A percentile compares a stretch with the other conserved stretches of the same genome.
phyloP scores from a whole-genome alignment of 1,284 basidiomycete species.

The Waitea zeae region DNA sequence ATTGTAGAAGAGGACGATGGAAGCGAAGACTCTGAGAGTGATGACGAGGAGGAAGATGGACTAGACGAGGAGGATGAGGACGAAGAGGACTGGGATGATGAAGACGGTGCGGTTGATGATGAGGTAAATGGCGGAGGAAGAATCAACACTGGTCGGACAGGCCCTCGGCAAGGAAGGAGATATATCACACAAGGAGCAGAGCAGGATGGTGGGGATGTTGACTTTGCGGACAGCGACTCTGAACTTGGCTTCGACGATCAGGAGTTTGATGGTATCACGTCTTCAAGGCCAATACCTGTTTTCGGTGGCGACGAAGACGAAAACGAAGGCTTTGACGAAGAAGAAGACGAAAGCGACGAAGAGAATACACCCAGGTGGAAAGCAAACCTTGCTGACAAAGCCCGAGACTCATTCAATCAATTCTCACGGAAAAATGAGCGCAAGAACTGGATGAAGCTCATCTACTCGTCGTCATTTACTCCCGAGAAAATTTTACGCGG shows the following conservation, averaged over 20 bases:
- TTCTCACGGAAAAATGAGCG: constrained; percentile 24
- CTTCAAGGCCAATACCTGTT: neutral
- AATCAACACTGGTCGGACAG: neutral
- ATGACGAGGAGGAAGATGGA: constrained; percentile 39
- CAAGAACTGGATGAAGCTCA: constrained; percentile 74
- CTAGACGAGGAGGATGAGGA: constrained; percentile 22
- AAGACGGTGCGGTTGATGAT: neutral
- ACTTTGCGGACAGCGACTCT: constrained; percentile 1
- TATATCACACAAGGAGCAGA: neutral
- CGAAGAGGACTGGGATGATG: neutral
- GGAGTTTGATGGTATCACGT: neutral
- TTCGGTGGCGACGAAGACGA: constrained; percentile 20
- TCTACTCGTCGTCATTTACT: constrained; percentile 61
- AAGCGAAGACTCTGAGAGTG: constrained; percentile 12
- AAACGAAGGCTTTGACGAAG: constrained; percentile 19
- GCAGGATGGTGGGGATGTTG: neutral
- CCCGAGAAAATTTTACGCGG: constrained; percentile 50
- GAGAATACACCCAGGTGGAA: constrained; percentile 62
- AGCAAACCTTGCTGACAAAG: constrained; percentile 44
- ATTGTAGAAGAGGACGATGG: constrained; percentile 26
- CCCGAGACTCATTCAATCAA: constrained; percentile 29
- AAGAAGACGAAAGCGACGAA: constrained; percentile 11
- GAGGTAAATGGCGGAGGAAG: too few relatives aligned
- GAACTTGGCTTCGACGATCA: neutral
- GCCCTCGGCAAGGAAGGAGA: too few relatives aligned